Evolutionary conservation across 2,329 filamentous ascomycete species (phyloP), one percentile per base, ranked within the genome.

Genomic region (Cladophialophora carrionii): DNA sequence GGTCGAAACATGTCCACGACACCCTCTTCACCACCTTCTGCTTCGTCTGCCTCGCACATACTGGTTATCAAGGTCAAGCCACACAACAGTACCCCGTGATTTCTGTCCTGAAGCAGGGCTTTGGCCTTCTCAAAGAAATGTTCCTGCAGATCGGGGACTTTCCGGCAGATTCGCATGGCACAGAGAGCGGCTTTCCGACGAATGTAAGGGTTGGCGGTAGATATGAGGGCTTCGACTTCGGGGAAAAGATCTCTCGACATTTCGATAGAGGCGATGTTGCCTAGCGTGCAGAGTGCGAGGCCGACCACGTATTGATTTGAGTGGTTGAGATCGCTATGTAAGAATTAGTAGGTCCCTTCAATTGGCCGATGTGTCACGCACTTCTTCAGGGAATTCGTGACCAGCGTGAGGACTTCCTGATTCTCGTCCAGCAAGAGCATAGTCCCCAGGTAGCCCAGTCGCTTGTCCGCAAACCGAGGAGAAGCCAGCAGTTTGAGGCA

Each of bases 291-390:
- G 34, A 99, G 87, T 66, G 95, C 95, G 58, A 99, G 88, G 26
- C 96, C 95, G 72, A 98, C 95, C 68, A 99, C 92, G 78, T 99
- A 99, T 79, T 99, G 95, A 77, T 99, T 99, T 62, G 92, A 93
- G 80, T 99, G 95, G 73, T 93, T 92, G 63, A 99, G 85, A 75
- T 98, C 95, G 84, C 94, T 97, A 72, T 52, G 14, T 26, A 60
- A 26, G 72, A 46, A n/a, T 84, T 67, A 84, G 79, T 70, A 61
- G 54, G 32, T 46, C 26, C 26, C 3, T 22, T 46, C 9, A 37
- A 22, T 10, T 32, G 4, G 17, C 4, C 17, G 8, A 20, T 17
- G 20, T 17, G 12, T 8, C 31, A 34, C n/a, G 74, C 84, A 96
- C 93, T 98, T 99, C 78, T 98, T 95, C 70, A 99, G 80, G 10